Evolutionary conservation across 441 rosid genomes (phyloP).

Genomic region (Pelargonium citronellum): DNA sequence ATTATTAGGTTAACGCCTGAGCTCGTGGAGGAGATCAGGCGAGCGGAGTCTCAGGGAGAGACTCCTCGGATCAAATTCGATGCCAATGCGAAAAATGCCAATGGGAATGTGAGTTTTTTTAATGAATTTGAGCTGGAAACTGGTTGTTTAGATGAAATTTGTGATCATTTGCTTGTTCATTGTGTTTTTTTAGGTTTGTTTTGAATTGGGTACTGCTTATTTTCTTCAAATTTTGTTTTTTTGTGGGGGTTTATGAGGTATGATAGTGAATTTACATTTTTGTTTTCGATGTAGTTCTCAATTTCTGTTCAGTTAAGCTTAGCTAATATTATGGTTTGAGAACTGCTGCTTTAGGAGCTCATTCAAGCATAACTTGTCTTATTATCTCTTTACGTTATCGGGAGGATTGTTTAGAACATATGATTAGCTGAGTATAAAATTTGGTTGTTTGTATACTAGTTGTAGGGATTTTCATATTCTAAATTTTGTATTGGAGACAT

Average conservation of each 20-base stretch:
- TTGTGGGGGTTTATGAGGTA: neutral
- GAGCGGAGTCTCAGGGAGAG: constrained; percentile 65
- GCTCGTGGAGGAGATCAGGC: constrained; percentile 84
- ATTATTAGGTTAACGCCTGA: constrained; percentile 77
- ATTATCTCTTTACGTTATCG: neutral
- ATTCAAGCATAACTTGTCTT: too few relatives aligned
- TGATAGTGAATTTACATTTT: neutral
- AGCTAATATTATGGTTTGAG: neutral
- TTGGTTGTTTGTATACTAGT: neutral
- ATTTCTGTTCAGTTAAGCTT: neutral
- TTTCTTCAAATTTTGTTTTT: neutral
- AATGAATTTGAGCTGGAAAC: neutral
- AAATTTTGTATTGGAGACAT: neutral
- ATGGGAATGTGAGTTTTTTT: constrained; percentile 68
- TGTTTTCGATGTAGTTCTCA: too few relatives aligned
- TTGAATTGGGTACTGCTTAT: neutral
- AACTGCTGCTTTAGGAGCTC: neutral
- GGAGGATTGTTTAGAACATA: neutral
- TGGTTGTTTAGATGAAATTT: neutral
- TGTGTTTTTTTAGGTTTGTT: neutral
- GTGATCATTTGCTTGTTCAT: neutral
- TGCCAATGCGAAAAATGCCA: constrained; percentile 47
- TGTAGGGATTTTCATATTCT: neutral
- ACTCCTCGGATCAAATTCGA: constrained; percentile 83
- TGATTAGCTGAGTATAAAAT: neutral